Evolutionary conservation across 257 asterid genomes (phyloP).

Genomic region (Solanum etuberosum): DNA sequence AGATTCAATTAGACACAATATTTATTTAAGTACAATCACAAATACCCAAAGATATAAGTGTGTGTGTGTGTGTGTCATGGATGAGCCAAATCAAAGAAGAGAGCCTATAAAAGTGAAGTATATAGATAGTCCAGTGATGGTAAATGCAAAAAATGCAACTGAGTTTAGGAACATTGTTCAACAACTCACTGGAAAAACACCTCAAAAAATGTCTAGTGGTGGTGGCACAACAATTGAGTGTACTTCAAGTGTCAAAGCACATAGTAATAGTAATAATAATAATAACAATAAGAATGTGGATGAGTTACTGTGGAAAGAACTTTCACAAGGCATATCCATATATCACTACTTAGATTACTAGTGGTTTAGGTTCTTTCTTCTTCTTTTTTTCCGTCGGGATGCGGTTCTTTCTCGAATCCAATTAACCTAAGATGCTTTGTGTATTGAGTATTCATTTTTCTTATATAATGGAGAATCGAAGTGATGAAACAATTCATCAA

Average conservation of each 20-base stretch:
- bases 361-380: not conserved
- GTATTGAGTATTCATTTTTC: too few species aligned
- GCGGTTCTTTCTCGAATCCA: not conserved
- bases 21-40: not conserved
- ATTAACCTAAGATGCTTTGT: not conserved
- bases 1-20: not conserved
- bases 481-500: not conserved
- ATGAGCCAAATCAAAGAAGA: not conserved
- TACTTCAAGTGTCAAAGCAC: not conserved
- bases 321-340: not conserved
- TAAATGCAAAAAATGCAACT: slow-evolving; percentile 13
- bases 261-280: not conserved
- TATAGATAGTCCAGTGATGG: slow-evolving; percentile 16
- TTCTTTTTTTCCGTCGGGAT: not conserved
- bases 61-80: not conserved
- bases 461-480: not conserved
- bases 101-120: slow-evolving; percentile 18
- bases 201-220: not conserved
- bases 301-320: not conserved
- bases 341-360: not conserved
- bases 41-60: not conserved
- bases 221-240: not conserved
- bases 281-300: not conserved
- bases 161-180: slow-evolving; percentile 27
- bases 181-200: slow-evolving; percentile 20